Evolutionary conservation across 2,329 filamentous ascomycete species (phyloP), one percentile per base, ranked within the genome.

Genomic region (Aquanectria penicillioides): DNA sequence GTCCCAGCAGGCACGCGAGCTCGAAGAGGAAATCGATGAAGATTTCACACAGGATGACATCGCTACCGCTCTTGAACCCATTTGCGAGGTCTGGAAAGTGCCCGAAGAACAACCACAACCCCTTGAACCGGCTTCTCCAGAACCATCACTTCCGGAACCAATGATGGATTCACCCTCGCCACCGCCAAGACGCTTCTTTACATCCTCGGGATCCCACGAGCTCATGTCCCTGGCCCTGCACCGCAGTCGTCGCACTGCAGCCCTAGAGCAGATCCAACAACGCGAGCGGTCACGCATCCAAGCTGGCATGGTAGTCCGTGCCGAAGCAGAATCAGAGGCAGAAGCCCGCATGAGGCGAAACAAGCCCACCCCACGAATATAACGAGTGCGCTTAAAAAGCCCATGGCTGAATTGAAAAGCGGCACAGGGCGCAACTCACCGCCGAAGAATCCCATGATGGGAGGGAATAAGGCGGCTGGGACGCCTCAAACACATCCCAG

Each of bases 1-100:
- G 0, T 85, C 83, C 0, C 85, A 88, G 65, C 81, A 86, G 67
- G 76, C 78, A 6, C 76, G 79, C 15, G 85, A 88, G 67, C 71
- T 88, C 2, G 79, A 81, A 26, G 77, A 81, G 59, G 67, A 74
- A 62, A 26, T 56, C 8, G 36, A 41, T 29, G 50, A 34, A 12
- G 18, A 38, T n/a, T n/a, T n/a, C n/a, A n/a, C n/a, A n/a, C n/a
- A n/a, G 11, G 12, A 62, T 3, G 37, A 56, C 4, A 34, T 55
- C 4, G 33, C 61, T 13, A 13, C 62, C 5, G 20, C 41, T 20
- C 10, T 46, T 22, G 41, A 33, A 9, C 17, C 28, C n/a, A n/a
- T 33, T 8, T 5, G n/a, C 34, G 28, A 41, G n/a, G 62, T 63
- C 20, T 66, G 63, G 43, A 22, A 31, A 37, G 18, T 13, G n/a